Base-by-base conservation (phyloP, 2,329 filamentous ascomycete genomes). In the Diaporthe amygdali region DNA sequence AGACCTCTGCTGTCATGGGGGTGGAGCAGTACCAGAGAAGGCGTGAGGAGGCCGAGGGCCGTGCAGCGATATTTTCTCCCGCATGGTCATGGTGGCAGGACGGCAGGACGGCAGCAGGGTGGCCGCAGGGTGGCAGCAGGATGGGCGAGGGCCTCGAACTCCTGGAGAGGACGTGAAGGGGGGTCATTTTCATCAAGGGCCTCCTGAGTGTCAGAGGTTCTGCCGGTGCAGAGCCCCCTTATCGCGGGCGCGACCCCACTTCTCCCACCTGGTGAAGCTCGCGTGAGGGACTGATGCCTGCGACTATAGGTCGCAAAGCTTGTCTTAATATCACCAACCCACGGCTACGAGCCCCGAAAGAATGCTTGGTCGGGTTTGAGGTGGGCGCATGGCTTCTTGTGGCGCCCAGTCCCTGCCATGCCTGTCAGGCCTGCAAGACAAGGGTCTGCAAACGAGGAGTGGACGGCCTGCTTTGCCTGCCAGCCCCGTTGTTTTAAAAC, bases 311-410 rank as follows among this genome's bases (percentile, higher is more conserved):
- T 52, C 25, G 27, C n/a, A 8, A 55, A 34, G 32, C 32, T 39
- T 70, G 34, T 39, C 46, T 20, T 70, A 47, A 49, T 47, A 44
- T 30, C 51, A 39, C 66, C 32, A 55, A 39, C 27, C 41, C 54
- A 47, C 39, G 37, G 44, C 41, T 66, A 32, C 25, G 27, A 32
- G 37, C 34, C 49, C 66, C 39, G 51, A 14, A 47, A 51, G 47
- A 59, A 49, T 69, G 55, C 67, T 63, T 69, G 67, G 67, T 63
- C 44, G 34, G 54, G 67, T 69, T 69, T 69, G 54, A 69, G 54
- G 22, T 69, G 15, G 41, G 49, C 34, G 66, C 66, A 55, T 54
- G 47, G 37, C 47, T 54, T 67, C 46, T 20, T 54, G 64, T 54
- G 64, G 47, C 46, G 64, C 30, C 34, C 7, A 41, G 22, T 47